phyloP scores from a whole-genome alignment of 768 basidiomycete genomes.

The Albatrellus ellisii region DNA sequence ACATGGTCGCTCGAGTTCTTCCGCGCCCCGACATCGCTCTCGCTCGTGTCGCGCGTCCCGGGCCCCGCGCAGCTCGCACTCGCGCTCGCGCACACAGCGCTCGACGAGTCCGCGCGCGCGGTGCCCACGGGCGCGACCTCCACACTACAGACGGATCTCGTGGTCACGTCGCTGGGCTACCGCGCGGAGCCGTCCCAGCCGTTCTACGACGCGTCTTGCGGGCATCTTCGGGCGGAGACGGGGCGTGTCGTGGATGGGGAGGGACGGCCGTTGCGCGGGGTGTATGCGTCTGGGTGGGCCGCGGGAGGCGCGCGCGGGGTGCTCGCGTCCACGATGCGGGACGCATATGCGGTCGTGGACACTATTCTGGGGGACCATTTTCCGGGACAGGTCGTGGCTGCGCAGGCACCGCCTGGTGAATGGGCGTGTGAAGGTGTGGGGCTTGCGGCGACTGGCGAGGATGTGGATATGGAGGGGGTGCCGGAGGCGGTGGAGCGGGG shows the following conservation, averaged over 20 bases:
- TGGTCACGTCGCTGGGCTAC: conserved; percentile 85
- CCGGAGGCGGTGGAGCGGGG: conserved; percentile 36
- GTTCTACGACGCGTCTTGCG: conserved; percentile 45
- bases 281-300: conserved; percentile 95
- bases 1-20: conserved; percentile 80
- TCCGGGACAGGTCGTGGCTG: conserved; percentile 4
- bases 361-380: conserved; percentile 50
- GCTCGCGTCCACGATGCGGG: conserved; percentile 84
- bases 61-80: conserved; percentile 21
- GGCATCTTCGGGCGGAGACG: conserved; percentile 40
- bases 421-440: conserved; percentile 10
- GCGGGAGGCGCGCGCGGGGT: conserved; percentile 86
- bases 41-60: conserved; percentile 10
- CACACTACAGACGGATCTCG: conserved; percentile 51
- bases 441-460: conserved; percentile 22
- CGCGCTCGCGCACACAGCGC: conserved; percentile 45
- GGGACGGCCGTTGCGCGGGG: conserved; percentile 29
- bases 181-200: conserved; percentile 44
- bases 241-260: conserved; percentile 34
- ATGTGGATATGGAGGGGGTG: conserved; percentile 25
- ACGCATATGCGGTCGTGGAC: conserved; percentile 74
- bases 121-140: conserved; percentile 44
- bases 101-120: conserved; percentile 37
- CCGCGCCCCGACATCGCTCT: conserved; percentile 47
- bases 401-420: background rate